Percentiles rank a stretch among this genome's conserved stretches.
These are phyloP conservation scores for Penicillium capsulatum DNA, from an alignment of 2,329 filamentous ascomycete genomes.

Conservation along the genomic window DNA sequence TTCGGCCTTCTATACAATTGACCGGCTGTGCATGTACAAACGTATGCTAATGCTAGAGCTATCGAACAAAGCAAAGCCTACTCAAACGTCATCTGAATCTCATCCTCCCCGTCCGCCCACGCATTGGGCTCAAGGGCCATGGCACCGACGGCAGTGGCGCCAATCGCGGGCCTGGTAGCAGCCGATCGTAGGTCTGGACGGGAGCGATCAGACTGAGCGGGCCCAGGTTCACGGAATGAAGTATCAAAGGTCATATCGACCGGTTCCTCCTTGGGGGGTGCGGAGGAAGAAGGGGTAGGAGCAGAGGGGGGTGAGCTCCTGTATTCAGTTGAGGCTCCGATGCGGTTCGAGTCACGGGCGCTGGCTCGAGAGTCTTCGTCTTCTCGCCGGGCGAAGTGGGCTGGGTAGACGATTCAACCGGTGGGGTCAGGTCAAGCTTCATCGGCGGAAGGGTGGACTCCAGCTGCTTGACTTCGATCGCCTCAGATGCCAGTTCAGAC, in stretches of 20 bases:
- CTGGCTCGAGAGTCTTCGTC: conserved; percentile 29
- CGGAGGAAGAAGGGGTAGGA: conserved; percentile 1
- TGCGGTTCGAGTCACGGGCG: conserved; percentile 17
- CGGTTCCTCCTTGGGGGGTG: conserved; percentile 28
- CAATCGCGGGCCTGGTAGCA: conserved; percentile 27
- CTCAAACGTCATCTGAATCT: conserved; percentile 79
- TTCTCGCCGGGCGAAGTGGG: conserved; percentile 30
- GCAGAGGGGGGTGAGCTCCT: background rate
- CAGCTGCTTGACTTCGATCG: conserved; percentile 70
- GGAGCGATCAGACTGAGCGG: conserved; percentile 10
- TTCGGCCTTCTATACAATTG: background rate
- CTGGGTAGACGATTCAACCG: conserved; percentile 17
- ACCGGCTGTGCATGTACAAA: background rate
- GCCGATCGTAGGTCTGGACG: conserved; percentile 32
- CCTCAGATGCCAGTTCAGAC: conserved; percentile 72
- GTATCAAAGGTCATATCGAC: conserved; percentile 71
- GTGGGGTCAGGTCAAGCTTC: conserved; percentile 61
- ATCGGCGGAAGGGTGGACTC: conserved; percentile 86
- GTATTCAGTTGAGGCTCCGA: conserved; percentile 18
- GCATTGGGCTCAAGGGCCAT: conserved; percentile 53
- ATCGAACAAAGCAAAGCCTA: conserved; percentile 42
- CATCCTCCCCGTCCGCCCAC: conserved; percentile 70
- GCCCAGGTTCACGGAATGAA: conserved; percentile 48
- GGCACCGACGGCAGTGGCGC: conserved; percentile 15
- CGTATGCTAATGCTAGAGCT: background rate